Conservation (phyloP, 23 red algal genomes). For the Gracilariopsis chorda region DNA sequence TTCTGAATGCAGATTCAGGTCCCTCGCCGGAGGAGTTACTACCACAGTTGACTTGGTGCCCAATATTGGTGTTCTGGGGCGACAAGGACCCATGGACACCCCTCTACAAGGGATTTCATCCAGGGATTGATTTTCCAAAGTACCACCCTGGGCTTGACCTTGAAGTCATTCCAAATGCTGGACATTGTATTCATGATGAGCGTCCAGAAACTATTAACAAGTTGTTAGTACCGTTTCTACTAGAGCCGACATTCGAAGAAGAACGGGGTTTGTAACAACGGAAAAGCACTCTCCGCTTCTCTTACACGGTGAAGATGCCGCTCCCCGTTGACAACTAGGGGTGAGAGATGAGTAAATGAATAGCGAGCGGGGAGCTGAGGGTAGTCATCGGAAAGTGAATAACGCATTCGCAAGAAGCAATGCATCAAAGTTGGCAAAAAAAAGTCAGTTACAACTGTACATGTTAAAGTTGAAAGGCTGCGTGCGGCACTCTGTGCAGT, state of each 20-base stretch:
- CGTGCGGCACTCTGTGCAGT: background rate
- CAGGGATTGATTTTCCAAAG: slow-evolving; percentile 55
- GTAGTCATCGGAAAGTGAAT: too few species aligned
- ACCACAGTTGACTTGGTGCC: slow-evolving; percentile 56
- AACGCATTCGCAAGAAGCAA: background rate
- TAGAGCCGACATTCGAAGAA: slow-evolving; percentile 24
- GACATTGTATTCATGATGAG: slow-evolving; percentile 71
- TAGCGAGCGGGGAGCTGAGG: too few species aligned
- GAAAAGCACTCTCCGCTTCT: too few species aligned
- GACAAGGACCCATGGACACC: slow-evolving; percentile 95
- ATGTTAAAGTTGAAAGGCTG: slow-evolving; percentile 1
- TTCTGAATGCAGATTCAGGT: slow-evolving; percentile 78
- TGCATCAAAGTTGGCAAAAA: background rate
- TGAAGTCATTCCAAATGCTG: slow-evolving; percentile 52
- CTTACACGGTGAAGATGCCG: too few species aligned
- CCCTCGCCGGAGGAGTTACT: slow-evolving; percentile 82
- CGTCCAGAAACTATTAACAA: slow-evolving; percentile 44
- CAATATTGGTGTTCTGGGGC: slow-evolving; percentile 89
- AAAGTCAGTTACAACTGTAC: background rate
- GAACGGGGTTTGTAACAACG: background rate
- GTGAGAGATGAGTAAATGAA: too few species aligned
- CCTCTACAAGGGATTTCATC: slow-evolving; percentile 57
- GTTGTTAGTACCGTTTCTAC: slow-evolving; percentile 47
- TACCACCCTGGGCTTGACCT: slow-evolving; percentile 47
- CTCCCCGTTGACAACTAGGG: too few species aligned